Base-by-base conservation (phyloP, 2,329 filamentous ascomycete genomes). In the Ascochyta lentis region DNA sequence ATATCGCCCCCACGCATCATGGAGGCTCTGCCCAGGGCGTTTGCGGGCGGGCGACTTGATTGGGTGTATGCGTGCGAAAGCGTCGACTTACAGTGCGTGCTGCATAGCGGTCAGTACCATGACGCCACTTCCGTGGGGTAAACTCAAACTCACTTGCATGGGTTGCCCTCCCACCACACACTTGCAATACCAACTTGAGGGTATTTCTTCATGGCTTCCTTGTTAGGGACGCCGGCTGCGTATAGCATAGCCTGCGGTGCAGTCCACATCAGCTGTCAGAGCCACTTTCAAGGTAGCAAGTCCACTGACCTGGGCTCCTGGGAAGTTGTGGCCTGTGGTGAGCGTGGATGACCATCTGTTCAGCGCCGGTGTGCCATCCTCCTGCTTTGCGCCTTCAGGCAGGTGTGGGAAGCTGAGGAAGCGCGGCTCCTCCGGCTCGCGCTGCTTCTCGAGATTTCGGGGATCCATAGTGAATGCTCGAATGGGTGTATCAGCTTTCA, bases 91-190 rank as follows among this genome's bases (percentile, higher is more conserved):
- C 75, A 75, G 66, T 85, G 82, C 76, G 79, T 84, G 67, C 81
- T 83, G 66, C 54, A 63, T 6, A 23, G 46, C 26, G 33, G 54
- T 73, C 40, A 73, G 64, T 64, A 64, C 35, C 26, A 57, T 62
- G 58, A 57, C 49, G 55, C 61, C 50, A 50, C 24, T 31, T 19
- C 35, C 49, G 60, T 59, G 57, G 43, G 37, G 47, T 53, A 39
- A 29, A 83, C 88, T 78, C 77, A 39, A 29, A 83, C 88, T 78
- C 77, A 91, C 88, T 96, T 96, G 86, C 93, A 97, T 34, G 94
- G 91, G 73, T 97, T 97, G 26, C 94, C 94, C 77, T 97, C 92
- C 93, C 93, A 98, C 93, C 93, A 97, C 4, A 97, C 91, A 5
- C 90, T 92, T 7, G 92, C 89, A 70, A 97, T 86, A 54, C 94